These are phyloP conservation scores for Fusarium camptoceras DNA, from an alignment of 2,329 filamentous ascomycete genomes.

Conservation along the genomic window DNA sequence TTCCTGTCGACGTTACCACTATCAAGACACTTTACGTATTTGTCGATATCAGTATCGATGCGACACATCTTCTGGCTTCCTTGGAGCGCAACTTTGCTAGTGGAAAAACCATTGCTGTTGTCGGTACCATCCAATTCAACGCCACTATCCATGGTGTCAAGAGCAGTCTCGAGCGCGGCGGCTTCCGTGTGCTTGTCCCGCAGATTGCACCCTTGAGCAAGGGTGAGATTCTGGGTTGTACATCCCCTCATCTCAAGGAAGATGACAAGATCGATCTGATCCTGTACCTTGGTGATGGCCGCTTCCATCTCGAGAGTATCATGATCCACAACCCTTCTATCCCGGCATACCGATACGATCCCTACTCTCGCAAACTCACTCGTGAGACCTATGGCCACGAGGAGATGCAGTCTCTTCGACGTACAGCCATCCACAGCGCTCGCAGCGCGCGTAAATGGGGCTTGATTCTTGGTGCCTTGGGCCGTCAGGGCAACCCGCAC, in stretches of 20 bases:
- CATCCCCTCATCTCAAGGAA: conserved; percentile 77
- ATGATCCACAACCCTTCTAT: conserved; percentile 98
- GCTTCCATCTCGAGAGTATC: conserved; percentile 96
- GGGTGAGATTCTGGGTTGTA: conserved; percentile 97
- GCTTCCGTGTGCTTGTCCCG: conserved; percentile 87
- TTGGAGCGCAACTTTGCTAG: conserved; percentile 88
- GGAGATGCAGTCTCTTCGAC: conserved; percentile 86
- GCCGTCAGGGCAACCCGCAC: conserved; percentile 94
- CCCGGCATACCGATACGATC: conserved; percentile 95
- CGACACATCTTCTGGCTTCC: conserved; percentile 84
- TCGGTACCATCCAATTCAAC: conserved; percentile 99
- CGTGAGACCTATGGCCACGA: conserved; percentile 92
- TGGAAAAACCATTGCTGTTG: conserved; percentile 89
- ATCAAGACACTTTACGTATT: conserved; percentile 99
- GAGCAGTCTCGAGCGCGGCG: conserved; percentile 80
- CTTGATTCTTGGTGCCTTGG: conserved; percentile 90
- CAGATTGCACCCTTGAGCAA: conserved; percentile 94
- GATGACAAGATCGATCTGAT: conserved; percentile 77
- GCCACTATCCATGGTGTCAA: conserved; percentile 91
- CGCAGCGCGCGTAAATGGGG: conserved; percentile 89
- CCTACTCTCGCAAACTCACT: conserved; percentile 91
- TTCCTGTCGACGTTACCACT: conserved; percentile 94
- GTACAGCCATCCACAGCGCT: conserved; percentile 80
- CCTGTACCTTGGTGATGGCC: conserved; percentile 89
- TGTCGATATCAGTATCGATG: conserved; percentile 97